Evolutionary conservation across 805 yeast species (phyloP).

Genomic region (Cyberlindnera americana): DNA sequence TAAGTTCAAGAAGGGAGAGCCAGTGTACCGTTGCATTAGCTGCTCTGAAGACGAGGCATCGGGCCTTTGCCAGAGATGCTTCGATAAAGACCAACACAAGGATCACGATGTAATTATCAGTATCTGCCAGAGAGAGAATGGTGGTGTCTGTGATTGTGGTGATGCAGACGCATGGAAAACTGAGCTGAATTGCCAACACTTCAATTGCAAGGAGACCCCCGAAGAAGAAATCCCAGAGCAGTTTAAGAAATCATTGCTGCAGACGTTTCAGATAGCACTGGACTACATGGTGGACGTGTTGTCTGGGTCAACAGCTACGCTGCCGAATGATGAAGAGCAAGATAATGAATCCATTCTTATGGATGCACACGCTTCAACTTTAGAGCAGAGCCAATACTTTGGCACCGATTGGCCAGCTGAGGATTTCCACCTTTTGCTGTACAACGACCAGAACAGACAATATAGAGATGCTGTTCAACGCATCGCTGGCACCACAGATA

Average conservation of each 20-base stretch:
- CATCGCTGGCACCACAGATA: conserved; percentile 59
- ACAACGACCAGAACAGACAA: conserved; percentile 80
- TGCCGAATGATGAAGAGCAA: conserved; percentile 23
- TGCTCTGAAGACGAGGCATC: conserved; percentile 81
- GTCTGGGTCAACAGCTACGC: conserved; percentile 34
- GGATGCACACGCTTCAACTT: conserved; percentile 34
- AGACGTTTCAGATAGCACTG: conserved; percentile 44
- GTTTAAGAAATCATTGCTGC: conserved; percentile 34
- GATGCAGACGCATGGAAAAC: conserved; percentile 79
- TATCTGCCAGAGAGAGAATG: conserved; percentile 60
- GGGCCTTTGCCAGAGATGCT: conserved; percentile 78
- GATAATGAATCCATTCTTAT: conserved; percentile 28
- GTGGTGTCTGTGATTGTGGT: conserved; percentile 72
- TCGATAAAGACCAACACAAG: conserved; percentile 59
- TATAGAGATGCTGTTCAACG: conserved; percentile 68
- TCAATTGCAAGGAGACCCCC: conserved; percentile 25
- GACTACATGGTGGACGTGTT: conserved; percentile 64
- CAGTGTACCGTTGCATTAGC: conserved; percentile 71
- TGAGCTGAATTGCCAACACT: conserved; percentile 47
- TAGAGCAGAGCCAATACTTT: conserved; percentile 41
- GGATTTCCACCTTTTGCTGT: conserved; percentile 52
- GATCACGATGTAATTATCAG: conserved; percentile 70
- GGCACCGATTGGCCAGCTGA: conserved; percentile 41
- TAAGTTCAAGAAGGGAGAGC: conserved; percentile 73
- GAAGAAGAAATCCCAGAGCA: conserved; percentile 39